Evolutionary conservation across 805 yeast species (phyloP), one percentile per base, ranked within the genome.

Genomic region (Ascoidea asiatica): DNA sequence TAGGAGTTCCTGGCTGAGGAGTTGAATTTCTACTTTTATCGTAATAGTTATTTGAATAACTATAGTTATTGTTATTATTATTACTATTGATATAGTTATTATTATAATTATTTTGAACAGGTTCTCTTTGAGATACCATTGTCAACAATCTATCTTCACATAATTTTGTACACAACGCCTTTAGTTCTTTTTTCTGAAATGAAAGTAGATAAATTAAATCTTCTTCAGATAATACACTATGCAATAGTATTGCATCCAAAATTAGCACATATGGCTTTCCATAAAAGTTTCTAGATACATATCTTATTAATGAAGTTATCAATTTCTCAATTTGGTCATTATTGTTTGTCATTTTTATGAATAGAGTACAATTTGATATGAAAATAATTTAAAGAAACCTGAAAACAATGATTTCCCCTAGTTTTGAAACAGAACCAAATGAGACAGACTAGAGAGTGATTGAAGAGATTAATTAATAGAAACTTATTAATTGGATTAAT

Each of bases 161-260:
- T 38, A 92, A 65, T 54, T 78, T 73, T 46, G 88, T 82, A 59
- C 95, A 82, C 39, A 84, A 68, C 8, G 90, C 76, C 46, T 97
- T 77, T 39, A 92, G 69, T 55, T 87, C 95, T 55, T 90, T 90
- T 44, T 88, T 73, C 52, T 86, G 87, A 52, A 92, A 78, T 19
- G 92, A 89, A 40, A 90, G 67, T 43, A 92, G 67, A 55, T 76
- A 79, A 23, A 83, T 75, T 57, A 92, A 67, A 62, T 92, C 98
- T 49, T 90, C 97, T 61, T 92, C 98, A 18, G 89, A 81, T 23
- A 90, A 70, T 6, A 90, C 96, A 15, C 89, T 81, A 61, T 90
- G 98, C 54, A 82, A 74, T 37, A 90, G 62, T 5, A 90, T 66
- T 1, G 97, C 95, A 61, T 90, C 98, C 50, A 92, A 60, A 6